Evolutionary conservation across 2,329 filamentous ascomycete genomes (phyloP).

Genomic region (Boeremia exigua): DNA sequence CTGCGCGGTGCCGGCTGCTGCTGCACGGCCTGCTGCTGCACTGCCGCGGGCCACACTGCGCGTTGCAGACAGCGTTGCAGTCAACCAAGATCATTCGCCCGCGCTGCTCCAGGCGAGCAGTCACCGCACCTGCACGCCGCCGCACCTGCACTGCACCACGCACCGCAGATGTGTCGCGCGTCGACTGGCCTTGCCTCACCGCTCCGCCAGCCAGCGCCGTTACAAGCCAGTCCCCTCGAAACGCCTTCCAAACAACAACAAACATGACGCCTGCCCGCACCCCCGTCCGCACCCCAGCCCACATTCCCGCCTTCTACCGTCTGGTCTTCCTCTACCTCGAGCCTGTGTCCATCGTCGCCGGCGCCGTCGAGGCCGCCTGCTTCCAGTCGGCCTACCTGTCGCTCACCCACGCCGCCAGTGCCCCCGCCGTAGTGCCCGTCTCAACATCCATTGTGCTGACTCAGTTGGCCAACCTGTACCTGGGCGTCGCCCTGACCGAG

Average conservation of each 20-base stretch:
- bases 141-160: too few species aligned
- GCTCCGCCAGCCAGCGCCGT: background rate
- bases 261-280: conserved; percentile 19
- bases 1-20: too few species aligned
- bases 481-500: conserved; percentile 79
- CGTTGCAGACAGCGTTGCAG: too few species aligned
- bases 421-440: conserved; percentile 58
- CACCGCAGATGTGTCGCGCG: too few species aligned
- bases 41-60: too few species aligned
- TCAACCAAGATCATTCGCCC: background rate
- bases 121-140: too few species aligned
- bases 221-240: conserved; percentile 11
- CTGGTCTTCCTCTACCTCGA: conserved; percentile 80
- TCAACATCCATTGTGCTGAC: conserved; percentile 71
- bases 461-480: conserved; percentile 79
- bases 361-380: conserved; percentile 61
- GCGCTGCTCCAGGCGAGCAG: background rate
- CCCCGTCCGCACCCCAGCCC: conserved; percentile 43
- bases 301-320: conserved; percentile 67
- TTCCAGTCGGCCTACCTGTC: conserved; percentile 64
- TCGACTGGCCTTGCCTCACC: background rate
- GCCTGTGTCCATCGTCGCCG: conserved; percentile 60
- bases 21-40: too few species aligned
- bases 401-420: conserved; percentile 65
- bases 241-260: conserved; percentile 21